These are phyloP conservation scores for Cryptosporidium muris DNA, from an alignment of 169 alveolate species.

Conservation along the genomic window DNA sequence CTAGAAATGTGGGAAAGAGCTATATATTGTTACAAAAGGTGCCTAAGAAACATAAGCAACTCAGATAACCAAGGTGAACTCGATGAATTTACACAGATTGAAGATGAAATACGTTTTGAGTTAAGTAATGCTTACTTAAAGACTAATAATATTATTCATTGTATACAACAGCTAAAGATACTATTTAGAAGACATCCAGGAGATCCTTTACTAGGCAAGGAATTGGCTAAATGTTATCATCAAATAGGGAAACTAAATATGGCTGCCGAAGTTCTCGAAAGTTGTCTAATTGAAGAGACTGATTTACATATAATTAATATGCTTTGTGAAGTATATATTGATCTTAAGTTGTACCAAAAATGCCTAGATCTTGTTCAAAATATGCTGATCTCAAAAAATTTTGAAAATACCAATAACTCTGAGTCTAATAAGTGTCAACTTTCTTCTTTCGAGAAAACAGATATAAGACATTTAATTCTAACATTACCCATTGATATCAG, in stretches of 20 bases:
- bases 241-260: constrained; percentile 45
- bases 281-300: constrained; percentile 22
- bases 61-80: constrained; percentile 32
- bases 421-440: neutral
- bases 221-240: constrained; percentile 70
- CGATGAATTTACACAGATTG: constrained; percentile 39
- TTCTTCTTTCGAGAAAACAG: neutral
- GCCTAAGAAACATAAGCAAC: constrained; percentile 21
- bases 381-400: neutral
- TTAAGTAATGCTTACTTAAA: constrained; percentile 55
- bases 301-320: constrained; percentile 46
- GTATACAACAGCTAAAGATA: constrained; percentile 66
- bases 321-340: constrained; percentile 66
- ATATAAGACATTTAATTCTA: neutral
- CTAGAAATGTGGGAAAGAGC: constrained; percentile 70
- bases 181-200: constrained; percentile 69
- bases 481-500: constrained; percentile 50
- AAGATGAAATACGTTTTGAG: constrained; percentile 68
- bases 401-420: neutral
- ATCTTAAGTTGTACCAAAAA: constrained; percentile 42
- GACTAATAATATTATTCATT: constrained; percentile 19
- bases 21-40: constrained; percentile 68
- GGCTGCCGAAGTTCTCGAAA: constrained; percentile 66
- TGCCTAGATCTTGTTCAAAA: constrained; percentile 30
- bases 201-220: constrained; percentile 64